These are phyloP conservation scores for Betula pendula DNA, from an alignment of 306 rosid species.

Conservation along the genomic window DNA sequence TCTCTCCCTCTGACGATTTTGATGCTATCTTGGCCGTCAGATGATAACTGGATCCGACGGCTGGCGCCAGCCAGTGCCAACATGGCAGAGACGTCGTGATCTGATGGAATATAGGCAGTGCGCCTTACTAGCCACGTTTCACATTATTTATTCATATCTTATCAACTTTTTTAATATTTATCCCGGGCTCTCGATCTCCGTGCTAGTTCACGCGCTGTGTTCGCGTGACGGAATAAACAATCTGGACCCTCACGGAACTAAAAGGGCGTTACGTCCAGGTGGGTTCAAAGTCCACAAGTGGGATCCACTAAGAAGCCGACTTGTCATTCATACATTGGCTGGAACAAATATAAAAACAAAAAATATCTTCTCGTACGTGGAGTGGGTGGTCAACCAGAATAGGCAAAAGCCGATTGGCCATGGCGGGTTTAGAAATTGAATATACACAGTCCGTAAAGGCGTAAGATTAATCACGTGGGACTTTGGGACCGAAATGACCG, in stretches of 20 bases:
- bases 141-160: constrained; percentile 30
- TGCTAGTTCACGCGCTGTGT: background rate
- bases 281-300: background rate
- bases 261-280: background rate
- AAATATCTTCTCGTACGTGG: background rate
- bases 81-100: constrained; percentile 50
- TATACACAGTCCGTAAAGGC: background rate
- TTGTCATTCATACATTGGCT: background rate
- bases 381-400: background rate
- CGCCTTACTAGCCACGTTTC: constrained; percentile 38
- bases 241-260: background rate
- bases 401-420: background rate
- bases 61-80: constrained; percentile 28
- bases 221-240: constrained; percentile 5
- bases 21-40: constrained; percentile 13
- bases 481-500: background rate
- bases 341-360: background rate
- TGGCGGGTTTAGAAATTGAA: background rate
- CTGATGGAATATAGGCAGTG: constrained; percentile 32
- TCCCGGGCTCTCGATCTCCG: background rate
- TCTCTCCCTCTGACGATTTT: constrained; percentile 16
- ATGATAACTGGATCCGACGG: constrained; percentile 26
- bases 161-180: background rate
- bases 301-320: background rate
- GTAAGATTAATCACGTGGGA: background rate